phyloP scores from a whole-genome alignment of 257 asterid species.

The Lycium barbarum region DNA sequence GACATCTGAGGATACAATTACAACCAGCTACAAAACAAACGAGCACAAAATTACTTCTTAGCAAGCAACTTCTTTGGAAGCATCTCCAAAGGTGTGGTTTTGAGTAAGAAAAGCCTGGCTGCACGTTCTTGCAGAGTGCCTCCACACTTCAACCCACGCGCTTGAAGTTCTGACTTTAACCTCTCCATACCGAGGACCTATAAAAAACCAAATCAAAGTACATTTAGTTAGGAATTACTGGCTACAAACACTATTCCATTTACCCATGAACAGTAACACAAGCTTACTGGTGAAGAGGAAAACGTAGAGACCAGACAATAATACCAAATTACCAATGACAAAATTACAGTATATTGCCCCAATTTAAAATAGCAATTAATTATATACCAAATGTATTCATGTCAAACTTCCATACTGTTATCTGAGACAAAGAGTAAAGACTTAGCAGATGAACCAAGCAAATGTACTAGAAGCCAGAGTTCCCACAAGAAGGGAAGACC shows the following conservation, averaged over 20 bases:
- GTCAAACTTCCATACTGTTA: conserved; percentile 5
- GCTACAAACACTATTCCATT: background rate
- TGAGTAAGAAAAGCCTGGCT: conserved; percentile 63
- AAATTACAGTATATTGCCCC: background rate
- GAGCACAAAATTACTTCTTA: conserved; percentile 60
- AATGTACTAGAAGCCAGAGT: background rate
- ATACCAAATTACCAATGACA: background rate
- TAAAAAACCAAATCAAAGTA: background rate
- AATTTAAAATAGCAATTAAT: background rate
- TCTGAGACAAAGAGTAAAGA: background rate
- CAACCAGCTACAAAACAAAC: conserved; percentile 8
- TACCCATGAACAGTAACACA: background rate
- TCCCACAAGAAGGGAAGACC: background rate
- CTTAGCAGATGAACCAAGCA: background rate
- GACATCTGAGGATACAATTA: background rate
- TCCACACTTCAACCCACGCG: conserved; percentile 76
- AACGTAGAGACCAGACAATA: background rate
- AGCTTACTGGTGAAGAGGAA: background rate
- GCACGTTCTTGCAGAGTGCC: conserved; percentile 95
- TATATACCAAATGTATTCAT: background rate
- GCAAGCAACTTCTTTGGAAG: conserved; percentile 87
- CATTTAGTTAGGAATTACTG: background rate
- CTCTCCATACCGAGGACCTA: conserved; percentile 86
- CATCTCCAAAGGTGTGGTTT: conserved; percentile 64
- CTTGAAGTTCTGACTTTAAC: conserved; percentile 79